Conservation (phyloP, 257 asterid genomes). For the Petrea volubilis region DNA sequence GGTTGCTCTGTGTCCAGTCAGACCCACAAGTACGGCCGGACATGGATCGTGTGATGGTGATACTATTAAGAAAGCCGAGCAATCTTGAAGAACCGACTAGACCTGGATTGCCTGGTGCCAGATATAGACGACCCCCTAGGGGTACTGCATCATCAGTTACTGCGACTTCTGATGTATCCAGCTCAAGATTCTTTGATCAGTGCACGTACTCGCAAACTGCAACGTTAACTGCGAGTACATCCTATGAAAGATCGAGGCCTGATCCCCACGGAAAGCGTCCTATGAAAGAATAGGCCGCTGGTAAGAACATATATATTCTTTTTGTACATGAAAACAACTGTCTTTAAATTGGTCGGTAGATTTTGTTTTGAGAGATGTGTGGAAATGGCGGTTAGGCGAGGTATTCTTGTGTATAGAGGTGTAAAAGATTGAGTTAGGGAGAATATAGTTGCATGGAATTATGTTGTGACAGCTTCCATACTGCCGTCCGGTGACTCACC, state of each 20-base stretch:
- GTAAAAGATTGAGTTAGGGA: too few relatives aligned
- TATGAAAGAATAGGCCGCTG: constrained; percentile 24
- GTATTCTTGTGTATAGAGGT: too few relatives aligned
- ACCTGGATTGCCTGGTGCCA: constrained; percentile 75
- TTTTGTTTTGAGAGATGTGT: background rate
- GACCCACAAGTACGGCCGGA: constrained; percentile 76
- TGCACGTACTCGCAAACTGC: constrained; percentile 45
- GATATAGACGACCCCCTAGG: constrained; percentile 47
- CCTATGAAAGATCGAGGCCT: constrained; percentile 5
- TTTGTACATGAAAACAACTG: constrained; percentile 17
- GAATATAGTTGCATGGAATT: too few relatives aligned
- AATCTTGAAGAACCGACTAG: constrained; percentile 72
- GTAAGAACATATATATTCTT: constrained; percentile 26
- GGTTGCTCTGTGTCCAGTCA: constrained; percentile 77
- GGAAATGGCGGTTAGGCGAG: background rate
- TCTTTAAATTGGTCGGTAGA: constrained; percentile 8
- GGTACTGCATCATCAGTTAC: constrained; percentile 36
- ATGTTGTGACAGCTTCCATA: too few relatives aligned
- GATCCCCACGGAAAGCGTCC: constrained; percentile 36
- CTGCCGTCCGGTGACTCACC: too few relatives aligned
- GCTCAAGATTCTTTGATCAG: constrained; percentile 45
- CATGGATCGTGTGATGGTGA: constrained; percentile 72
- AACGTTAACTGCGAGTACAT: constrained; percentile 43
- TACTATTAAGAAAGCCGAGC: constrained; percentile 68
- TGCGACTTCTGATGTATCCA: constrained; percentile 52